Evolutionary conservation across 768 basidiomycete species (phyloP).

Genomic region (Mycena indigotica): DNA sequence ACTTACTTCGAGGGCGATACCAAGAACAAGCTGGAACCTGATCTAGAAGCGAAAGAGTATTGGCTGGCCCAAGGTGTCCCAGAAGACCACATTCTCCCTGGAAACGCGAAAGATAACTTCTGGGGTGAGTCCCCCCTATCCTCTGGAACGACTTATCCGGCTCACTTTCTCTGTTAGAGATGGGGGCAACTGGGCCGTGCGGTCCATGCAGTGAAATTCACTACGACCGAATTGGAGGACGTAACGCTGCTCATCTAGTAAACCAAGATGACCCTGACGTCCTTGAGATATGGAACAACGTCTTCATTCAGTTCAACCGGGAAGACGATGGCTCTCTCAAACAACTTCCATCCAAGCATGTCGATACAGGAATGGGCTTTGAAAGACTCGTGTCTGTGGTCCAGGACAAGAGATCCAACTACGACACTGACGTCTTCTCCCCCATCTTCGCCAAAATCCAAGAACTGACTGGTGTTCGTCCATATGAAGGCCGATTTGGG

Average conservation of each 20-base stretch:
- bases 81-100: constrained; percentile 89
- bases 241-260: constrained; percentile 90
- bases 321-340: constrained; percentile 84
- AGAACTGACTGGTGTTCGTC: constrained; percentile 83
- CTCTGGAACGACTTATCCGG: neutral
- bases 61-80: constrained; percentile 90
- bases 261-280: constrained; percentile 97
- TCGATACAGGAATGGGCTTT: constrained; percentile 99
- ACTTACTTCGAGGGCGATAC: constrained; percentile 97
- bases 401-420: constrained; percentile 91
- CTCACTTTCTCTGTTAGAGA: constrained; percentile 58
- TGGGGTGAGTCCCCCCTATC: constrained; percentile 69
- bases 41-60: constrained; percentile 81
- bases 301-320: constrained; percentile 98
- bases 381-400: constrained; percentile 94
- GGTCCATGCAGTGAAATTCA: constrained; percentile 99
- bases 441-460: constrained; percentile 89
- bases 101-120: constrained; percentile 97
- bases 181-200: constrained; percentile 98
- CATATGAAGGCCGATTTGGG: constrained; percentile 90
- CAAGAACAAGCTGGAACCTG: constrained; percentile 82
- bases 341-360: constrained; percentile 86
- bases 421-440: constrained; percentile 94
- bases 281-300: constrained; percentile 99
- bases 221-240: constrained; percentile 96